Conservation (phyloP, 108 stramenopile species). For the Parmales sp. region DNA sequence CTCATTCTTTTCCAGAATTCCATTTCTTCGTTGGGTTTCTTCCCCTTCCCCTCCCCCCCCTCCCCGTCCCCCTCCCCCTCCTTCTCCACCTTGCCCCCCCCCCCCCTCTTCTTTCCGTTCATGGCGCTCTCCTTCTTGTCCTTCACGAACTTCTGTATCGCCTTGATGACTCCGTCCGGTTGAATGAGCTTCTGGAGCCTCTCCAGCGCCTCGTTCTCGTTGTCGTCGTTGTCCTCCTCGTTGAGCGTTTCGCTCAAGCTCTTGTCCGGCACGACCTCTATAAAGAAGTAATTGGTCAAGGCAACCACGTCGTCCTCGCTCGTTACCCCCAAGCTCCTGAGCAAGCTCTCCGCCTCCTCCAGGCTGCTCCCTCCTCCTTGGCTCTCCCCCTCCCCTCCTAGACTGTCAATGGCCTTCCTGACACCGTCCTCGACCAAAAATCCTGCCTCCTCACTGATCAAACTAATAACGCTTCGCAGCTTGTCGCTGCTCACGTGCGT, state of each 20-base stretch:
- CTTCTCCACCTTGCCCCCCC: slow-evolving; percentile 6
- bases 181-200: slow-evolving; percentile 21
- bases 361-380: slow-evolving; percentile 25
- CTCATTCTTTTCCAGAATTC: slow-evolving; percentile 30
- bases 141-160: slow-evolving; percentile 32
- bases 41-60: neutral
- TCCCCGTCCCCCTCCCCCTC: slow-evolving; percentile 11
- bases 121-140: slow-evolving; percentile 26
- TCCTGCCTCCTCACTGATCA: slow-evolving; percentile 41
- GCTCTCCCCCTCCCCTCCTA: slow-evolving; percentile 19
- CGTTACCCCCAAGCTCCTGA: slow-evolving; percentile 38
- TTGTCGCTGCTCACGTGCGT: slow-evolving; percentile 28
- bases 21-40: slow-evolving; percentile 14
- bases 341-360: slow-evolving; percentile 31
- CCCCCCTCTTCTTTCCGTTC: slow-evolving; percentile 6
- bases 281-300: slow-evolving; percentile 44
- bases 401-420: slow-evolving; percentile 28
- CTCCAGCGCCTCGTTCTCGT: slow-evolving; percentile 8
- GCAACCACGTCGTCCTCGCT: slow-evolving; percentile 29
- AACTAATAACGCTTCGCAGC: slow-evolving; percentile 29
- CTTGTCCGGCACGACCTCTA: slow-evolving; percentile 19
- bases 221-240: slow-evolving; percentile 16
- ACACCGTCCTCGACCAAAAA: slow-evolving; percentile 35
- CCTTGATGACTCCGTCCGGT: slow-evolving; percentile 38
- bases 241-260: neutral